Evolutionary conservation across 192 early-diverging fungal genomes (phyloP).

Genomic region (Backusella tarrabulga): DNA sequence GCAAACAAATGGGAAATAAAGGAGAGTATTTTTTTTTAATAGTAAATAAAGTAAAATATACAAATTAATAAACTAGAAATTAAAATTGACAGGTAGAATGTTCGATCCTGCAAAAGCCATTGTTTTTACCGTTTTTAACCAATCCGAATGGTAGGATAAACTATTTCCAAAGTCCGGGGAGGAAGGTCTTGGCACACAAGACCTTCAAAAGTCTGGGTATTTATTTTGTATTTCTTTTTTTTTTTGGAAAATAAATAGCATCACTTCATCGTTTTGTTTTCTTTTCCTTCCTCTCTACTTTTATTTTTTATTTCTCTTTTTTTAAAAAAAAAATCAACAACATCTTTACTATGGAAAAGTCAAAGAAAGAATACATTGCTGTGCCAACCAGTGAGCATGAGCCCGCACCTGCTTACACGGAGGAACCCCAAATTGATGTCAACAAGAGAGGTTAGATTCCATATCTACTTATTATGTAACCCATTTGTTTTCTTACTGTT

Average conservation of each 20-base stretch:
- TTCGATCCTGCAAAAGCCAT: not conserved
- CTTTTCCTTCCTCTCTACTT: not conserved
- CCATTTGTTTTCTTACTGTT: too few relatives aligned
- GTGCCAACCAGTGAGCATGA: conserved; percentile 4
- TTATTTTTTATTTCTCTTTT: not conserved
- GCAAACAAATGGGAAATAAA: too few relatives aligned
- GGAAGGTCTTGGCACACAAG: conserved; percentile 3
- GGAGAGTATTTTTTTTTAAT: too few relatives aligned
- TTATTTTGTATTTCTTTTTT: not conserved
- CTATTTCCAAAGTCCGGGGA: not conserved
- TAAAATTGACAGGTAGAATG: not conserved
- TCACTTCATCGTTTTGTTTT: not conserved
- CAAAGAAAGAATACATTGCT: conserved; percentile 1
- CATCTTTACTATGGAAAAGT: not conserved
- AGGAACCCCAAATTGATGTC: not conserved
- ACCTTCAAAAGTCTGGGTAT: not conserved
- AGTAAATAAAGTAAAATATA: not conserved
- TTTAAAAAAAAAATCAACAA: not conserved
- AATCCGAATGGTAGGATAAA: not conserved
- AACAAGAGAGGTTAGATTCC: not conserved
- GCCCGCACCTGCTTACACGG: not conserved
- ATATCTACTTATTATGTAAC: not conserved
- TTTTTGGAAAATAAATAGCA: not conserved
- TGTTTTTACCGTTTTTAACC: not conserved
- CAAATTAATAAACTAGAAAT: not conserved